Percentiles rank a stretch among this genome's conserved stretches.
Conservation (phyloP, 345 rosid species). For the Lepidium sativum region DNA sequence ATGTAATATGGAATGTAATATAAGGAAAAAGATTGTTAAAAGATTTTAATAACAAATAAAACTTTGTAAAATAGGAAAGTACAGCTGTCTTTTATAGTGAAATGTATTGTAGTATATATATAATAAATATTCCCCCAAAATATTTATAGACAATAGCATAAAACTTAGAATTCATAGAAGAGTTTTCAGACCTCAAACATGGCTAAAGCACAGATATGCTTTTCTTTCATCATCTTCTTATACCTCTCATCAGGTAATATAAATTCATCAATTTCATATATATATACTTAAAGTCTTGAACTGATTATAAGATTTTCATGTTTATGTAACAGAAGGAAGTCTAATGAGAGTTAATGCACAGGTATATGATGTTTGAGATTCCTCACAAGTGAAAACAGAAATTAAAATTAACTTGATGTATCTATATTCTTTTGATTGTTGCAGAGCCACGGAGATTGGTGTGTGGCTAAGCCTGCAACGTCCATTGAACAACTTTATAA, state of each 20-base stretch:
- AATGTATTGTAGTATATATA: not conserved
- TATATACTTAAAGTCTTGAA: not conserved
- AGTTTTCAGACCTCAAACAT: not conserved
- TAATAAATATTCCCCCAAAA: not conserved
- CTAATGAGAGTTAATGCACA: not conserved
- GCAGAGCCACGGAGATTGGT: not conserved
- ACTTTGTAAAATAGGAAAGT: not conserved
- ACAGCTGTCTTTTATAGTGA: not conserved
- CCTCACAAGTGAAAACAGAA: not conserved
- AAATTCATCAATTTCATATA: not conserved
- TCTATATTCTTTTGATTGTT: not conserved
- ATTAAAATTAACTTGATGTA: not conserved
- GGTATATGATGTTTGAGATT: not conserved
- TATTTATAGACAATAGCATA: not conserved
- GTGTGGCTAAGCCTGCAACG: not conserved
- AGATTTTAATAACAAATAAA: not conserved
- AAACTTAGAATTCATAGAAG: not conserved
- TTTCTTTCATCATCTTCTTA: slow-evolving; percentile 6
- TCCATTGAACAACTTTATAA: not conserved
- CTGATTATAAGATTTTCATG: not conserved
- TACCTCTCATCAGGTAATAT: slow-evolving; percentile 1
- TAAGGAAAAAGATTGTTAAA: not conserved
- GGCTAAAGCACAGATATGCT: not conserved
- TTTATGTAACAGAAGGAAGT: not conserved
- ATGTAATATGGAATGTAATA: not conserved